phyloP scores from a whole-genome alignment of 2,329 filamentous ascomycete species.

The Elsinoe batatas region DNA sequence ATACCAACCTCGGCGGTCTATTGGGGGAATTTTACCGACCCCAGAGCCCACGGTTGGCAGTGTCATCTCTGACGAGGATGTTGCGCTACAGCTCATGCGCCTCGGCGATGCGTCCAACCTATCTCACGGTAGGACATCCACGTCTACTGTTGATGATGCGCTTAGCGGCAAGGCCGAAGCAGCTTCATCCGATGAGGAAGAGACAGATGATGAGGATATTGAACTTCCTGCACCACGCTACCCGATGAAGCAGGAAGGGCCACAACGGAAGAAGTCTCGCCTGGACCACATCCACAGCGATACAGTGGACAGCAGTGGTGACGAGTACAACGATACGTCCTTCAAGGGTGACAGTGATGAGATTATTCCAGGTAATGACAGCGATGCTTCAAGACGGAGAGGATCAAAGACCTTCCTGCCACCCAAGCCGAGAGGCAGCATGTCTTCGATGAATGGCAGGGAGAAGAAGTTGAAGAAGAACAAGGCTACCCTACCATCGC shows the following conservation, averaged over 20 bases:
- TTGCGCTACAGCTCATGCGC: constrained; percentile 92
- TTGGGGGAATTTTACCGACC: constrained; percentile 65
- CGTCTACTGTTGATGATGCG: constrained; percentile 85
- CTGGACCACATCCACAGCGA: constrained; percentile 42
- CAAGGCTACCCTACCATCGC: constrained; percentile 42
- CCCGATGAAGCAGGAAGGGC: constrained; percentile 21
- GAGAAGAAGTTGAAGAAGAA: constrained; percentile 36
- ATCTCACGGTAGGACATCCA: constrained; percentile 84
- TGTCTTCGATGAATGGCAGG: constrained; percentile 28
- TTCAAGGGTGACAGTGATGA: constrained; percentile 48
- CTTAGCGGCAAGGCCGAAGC: constrained; percentile 83
- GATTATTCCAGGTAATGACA: constrained; percentile 23
- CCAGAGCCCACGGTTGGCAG: constrained; percentile 96
- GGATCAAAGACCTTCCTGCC: constrained; percentile 34
- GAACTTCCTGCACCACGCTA: constrained; percentile 31
- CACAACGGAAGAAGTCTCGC: constrained; percentile 29
- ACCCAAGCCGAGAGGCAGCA: constrained; percentile 25
- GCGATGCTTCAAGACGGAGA: constrained; percentile 25
- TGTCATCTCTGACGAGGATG: constrained; percentile 96
- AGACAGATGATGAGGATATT: constrained; percentile 65
- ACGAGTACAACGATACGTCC: constrained; percentile 43
- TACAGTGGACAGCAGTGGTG: constrained; percentile 53
- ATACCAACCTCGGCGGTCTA: constrained; percentile 33
- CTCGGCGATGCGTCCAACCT: constrained; percentile 89
- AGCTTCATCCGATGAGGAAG: constrained; percentile 58